These are phyloP conservation scores for Cladosporium sp. DNA, from an alignment of 2,329 filamentous ascomycete species.

Conservation along the genomic window DNA sequence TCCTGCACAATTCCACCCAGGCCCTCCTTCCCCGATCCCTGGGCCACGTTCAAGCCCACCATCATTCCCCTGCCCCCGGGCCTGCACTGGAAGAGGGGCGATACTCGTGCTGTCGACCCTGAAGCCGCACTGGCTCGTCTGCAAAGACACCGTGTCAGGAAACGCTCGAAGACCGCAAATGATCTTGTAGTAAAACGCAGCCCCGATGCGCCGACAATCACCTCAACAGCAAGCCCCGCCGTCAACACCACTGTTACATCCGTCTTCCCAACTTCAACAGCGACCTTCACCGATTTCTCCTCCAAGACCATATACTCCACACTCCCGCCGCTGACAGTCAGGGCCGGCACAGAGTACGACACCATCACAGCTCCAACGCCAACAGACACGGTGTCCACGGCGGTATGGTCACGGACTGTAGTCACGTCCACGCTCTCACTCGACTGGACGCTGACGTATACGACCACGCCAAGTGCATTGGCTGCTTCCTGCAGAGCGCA, in stretches of 20 bases:
- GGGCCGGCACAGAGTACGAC: conserved; percentile 29
- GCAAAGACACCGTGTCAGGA: conserved; percentile 10
- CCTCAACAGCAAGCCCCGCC: conserved; percentile 28
- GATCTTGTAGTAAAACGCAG: conserved; percentile 25
- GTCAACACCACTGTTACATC: conserved; percentile 30
- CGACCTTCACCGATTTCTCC: conserved; percentile 2
- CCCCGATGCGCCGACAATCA: conserved; percentile 33
- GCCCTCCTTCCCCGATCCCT: conserved; percentile 31
- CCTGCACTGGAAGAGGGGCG: conserved; percentile 22
- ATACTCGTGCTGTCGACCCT: neutral
- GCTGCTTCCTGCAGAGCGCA: conserved; percentile 30
- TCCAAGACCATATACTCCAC: conserved; percentile 22
- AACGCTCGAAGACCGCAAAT: neutral
- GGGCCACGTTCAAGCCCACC: conserved; percentile 33
- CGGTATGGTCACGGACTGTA: conserved; percentile 25
- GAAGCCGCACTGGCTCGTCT: neutral
- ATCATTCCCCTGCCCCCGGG: conserved; percentile 21
- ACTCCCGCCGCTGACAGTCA: conserved; percentile 33
- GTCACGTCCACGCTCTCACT: conserved; percentile 32
- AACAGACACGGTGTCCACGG: conserved; percentile 28
- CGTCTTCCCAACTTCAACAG: conserved; percentile 1
- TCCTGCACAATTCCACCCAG: conserved; percentile 34
- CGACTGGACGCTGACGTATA: conserved; percentile 29
- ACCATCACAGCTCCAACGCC: conserved; percentile 34
- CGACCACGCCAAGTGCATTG: conserved; percentile 33